Evolutionary conservation across 805 yeast genomes (phyloP), one percentile per base, ranked within the genome.

Genomic region (Cyberlindnera euphorbiae): DNA sequence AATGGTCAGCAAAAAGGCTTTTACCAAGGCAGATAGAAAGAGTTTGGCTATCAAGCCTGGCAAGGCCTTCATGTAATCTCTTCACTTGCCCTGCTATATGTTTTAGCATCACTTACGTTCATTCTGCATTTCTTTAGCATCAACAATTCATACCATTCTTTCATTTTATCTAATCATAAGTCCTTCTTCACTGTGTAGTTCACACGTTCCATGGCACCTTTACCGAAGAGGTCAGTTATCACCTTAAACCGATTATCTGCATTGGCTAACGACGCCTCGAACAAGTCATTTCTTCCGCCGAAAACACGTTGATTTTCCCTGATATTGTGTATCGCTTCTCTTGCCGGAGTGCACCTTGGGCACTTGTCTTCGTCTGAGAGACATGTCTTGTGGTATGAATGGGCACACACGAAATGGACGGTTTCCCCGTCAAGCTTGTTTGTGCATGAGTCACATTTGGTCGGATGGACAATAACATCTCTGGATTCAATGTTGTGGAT

Each of bases 361-460:
- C 97, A 90, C 29, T 63, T 67, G 14, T 55, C 58, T 26, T 66
- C 73, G 28, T 77, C 78, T 33, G 67, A 68, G 17, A 87, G 59
- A 54, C 98, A 93, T 29, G 82, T 66, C 47, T 82, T 84, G 53
- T 93, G 97, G 53, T 76, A 88, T 3, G 93, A 77, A 52, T 93
- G 98, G 21, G 71, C 70, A 62, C 98, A 93, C 45, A 77, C 74
- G 64, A 90, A 93, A 50, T 85, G 94, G 1, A 84, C 74, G 3
- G 81, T 71, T 0, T 97, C 97, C 28, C 79, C 67, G 40, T 85
- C 94, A 15, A 90, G 60, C 10, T 73, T 69, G 32, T 44, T 50
- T 5, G 50, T 40, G 18, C 58, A 54, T 1, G 52, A 42, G 13
- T 47, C 47, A 39, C 58, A 54, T 9, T 35, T 44, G 0, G 44